Evolutionary conservation across 179 eudicot genomes (phyloP).

Genomic region (Camellia oleifera): DNA sequence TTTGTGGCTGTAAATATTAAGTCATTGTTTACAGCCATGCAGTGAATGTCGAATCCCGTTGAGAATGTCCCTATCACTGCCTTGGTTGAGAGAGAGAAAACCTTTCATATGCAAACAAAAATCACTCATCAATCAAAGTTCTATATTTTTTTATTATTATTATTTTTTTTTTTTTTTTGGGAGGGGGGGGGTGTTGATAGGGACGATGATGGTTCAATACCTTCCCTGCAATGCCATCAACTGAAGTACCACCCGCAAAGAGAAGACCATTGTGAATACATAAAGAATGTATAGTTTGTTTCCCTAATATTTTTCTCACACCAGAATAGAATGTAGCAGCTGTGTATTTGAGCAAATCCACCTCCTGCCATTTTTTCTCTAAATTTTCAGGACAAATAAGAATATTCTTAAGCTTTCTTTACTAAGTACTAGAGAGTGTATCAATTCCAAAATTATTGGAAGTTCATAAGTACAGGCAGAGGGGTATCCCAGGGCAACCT

Average conservation of each 20-base stretch:
- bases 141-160: too few relatives aligned
- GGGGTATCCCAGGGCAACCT: too few relatives aligned
- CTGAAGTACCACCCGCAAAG: conserved; percentile 42
- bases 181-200: neutral
- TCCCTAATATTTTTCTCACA: conserved; percentile 42
- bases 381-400: conserved; percentile 1
- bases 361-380: conserved; percentile 33
- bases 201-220: conserved; percentile 22
- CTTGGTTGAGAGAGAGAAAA: conserved; percentile 44
- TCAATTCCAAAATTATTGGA: neutral
- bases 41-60: conserved; percentile 36
- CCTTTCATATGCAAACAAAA: conserved; percentile 25
- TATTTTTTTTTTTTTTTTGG: too few relatives aligned
- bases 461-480: neutral
- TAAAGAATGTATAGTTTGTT: conserved; percentile 38
- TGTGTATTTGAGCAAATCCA: conserved; percentile 32
- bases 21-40: conserved; percentile 39
- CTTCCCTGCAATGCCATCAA: conserved; percentile 57
- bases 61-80: conserved; percentile 40
- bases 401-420: neutral
- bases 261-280: conserved; percentile 34
- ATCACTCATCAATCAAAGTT: neutral
- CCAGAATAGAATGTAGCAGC: conserved; percentile 42
- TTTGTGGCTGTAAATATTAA: conserved; percentile 44
- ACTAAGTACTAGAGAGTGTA: neutral